phyloP scores from a whole-genome alignment of 495 filamentous ascomycete species.

The Neurospora hispaniola region DNA sequence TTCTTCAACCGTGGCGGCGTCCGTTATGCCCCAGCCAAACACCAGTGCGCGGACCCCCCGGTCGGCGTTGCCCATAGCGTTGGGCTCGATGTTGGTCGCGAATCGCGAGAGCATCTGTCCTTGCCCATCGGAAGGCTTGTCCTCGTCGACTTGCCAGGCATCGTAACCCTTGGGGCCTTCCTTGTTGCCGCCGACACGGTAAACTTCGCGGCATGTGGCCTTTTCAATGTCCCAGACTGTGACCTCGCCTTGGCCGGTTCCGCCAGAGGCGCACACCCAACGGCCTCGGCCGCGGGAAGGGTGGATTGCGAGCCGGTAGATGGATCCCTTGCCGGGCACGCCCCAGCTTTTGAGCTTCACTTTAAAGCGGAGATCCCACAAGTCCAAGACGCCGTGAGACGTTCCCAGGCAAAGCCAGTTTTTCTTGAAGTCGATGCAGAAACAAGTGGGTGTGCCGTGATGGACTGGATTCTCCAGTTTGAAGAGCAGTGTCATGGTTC shows the following conservation, averaged over 20 bases:
- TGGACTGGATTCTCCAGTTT: conserved; percentile 80
- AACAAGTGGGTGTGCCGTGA: conserved; percentile 88
- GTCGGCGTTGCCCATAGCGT: conserved; percentile 35
- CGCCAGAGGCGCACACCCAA: conserved; percentile 79
- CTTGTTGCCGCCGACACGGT: conserved; percentile 49
- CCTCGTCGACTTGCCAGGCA: conserved; percentile 82
- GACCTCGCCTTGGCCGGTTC: conserved; percentile 82
- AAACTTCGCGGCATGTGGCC: conserved; percentile 78
- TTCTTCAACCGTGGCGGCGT: conserved; percentile 29
- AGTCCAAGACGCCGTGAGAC: conserved; percentile 80
- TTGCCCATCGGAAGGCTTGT: conserved; percentile 56
- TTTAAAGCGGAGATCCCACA: conserved; percentile 94
- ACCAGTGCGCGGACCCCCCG: conserved; percentile 52
- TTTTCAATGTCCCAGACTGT: conserved; percentile 96
- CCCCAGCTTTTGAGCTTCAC: conserved; percentile 83
- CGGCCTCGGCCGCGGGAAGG: conserved; percentile 64
- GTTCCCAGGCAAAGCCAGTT: conserved; percentile 90
- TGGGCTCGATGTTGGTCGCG: conserved; percentile 57
- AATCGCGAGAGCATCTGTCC: conserved; percentile 69
- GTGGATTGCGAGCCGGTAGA: conserved; percentile 70
- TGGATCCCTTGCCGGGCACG: conserved; percentile 67
- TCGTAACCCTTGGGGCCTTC: conserved; percentile 62
- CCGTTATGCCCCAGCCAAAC: conserved; percentile 36
- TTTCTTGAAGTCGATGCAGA: conserved; percentile 72
- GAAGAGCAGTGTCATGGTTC: conserved; percentile 76